Conservation (phyloP, 495 filamentous ascomycete genomes). For the Platismatia glauca region DNA sequence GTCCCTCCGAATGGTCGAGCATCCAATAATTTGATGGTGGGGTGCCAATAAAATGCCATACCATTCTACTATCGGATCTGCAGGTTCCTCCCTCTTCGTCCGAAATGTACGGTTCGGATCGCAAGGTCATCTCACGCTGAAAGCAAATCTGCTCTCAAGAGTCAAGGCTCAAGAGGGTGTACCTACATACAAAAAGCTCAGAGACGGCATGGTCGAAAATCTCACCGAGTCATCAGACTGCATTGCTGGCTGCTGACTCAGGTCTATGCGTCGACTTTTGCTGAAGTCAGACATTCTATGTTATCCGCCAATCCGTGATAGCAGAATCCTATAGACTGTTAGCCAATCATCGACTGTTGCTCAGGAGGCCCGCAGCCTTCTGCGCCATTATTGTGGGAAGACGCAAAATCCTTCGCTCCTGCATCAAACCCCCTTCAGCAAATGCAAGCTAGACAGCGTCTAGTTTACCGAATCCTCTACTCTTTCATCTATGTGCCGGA, state of each 20-base stretch:
- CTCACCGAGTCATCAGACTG: neutral
- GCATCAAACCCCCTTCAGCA: neutral
- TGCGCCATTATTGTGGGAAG: too few species aligned
- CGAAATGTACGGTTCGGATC: slow-evolving; percentile 14
- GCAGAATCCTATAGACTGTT: neutral
- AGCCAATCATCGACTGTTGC: neutral
- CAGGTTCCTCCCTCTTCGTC: slow-evolving; percentile 3
- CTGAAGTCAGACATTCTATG: neutral
- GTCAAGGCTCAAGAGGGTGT: too few species aligned
- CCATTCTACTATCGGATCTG: slow-evolving; percentile 2
- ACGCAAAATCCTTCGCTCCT: neutral
- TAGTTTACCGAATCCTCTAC: too few species aligned
- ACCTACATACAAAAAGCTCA: neutral
- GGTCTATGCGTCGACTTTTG: neutral
- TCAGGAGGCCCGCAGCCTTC: neutral
- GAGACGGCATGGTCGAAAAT: neutral
- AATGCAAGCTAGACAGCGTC: neutral
- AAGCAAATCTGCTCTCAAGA: neutral
- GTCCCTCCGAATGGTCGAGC: neutral
- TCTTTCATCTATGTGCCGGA: neutral
- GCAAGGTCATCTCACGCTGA: neutral
- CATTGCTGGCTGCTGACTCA: slow-evolving; percentile 10
- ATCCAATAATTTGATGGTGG: neutral
- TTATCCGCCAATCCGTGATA: neutral
- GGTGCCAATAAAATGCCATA: neutral